These are phyloP conservation scores for Stephania yunnanensis DNA, from an alignment of 164 flowering plant genomes.

Conservation along the genomic window DNA sequence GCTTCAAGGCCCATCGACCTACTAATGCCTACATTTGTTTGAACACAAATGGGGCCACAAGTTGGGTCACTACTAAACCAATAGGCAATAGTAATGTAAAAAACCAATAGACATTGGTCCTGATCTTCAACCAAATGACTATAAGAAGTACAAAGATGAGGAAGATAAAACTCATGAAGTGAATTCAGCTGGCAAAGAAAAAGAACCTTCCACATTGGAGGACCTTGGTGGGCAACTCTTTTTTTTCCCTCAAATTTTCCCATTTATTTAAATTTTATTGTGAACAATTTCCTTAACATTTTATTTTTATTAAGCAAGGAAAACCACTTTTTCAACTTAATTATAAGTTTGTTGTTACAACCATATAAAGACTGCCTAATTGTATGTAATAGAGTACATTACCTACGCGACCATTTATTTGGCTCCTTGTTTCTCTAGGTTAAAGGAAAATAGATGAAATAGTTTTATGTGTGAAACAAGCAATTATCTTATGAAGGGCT, in stretches of 20 bases:
- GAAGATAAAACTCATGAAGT: constrained; percentile 23
- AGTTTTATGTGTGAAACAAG: too few species aligned
- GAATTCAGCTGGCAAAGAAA: constrained; percentile 24
- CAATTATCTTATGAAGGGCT: too few species aligned
- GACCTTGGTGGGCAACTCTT: constrained; percentile 60
- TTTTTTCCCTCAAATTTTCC: neutral
- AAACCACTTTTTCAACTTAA: neutral
- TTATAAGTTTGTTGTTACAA: neutral
- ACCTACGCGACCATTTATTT: neutral
- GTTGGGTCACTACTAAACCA: too few species aligned
- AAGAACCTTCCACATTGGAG: constrained; percentile 69
- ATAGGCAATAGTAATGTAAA: too few species aligned
- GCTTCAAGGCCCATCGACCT: too few species aligned
- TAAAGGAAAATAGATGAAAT: neutral
- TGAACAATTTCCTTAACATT: neutral
- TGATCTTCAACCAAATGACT: constrained; percentile 60
- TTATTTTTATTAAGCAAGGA: neutral
- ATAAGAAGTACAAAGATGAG: constrained; percentile 33
- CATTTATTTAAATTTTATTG: neutral
- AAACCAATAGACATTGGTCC: too few species aligned
- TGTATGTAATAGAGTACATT: neutral
- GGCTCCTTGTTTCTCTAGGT: neutral
- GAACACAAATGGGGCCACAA: too few species aligned
- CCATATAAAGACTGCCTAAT: neutral
- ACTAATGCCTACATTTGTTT: too few species aligned